Evolutionary conservation across 2,329 filamentous ascomycete genomes (phyloP).

Genomic region (Emericellopsis atlantica): DNA sequence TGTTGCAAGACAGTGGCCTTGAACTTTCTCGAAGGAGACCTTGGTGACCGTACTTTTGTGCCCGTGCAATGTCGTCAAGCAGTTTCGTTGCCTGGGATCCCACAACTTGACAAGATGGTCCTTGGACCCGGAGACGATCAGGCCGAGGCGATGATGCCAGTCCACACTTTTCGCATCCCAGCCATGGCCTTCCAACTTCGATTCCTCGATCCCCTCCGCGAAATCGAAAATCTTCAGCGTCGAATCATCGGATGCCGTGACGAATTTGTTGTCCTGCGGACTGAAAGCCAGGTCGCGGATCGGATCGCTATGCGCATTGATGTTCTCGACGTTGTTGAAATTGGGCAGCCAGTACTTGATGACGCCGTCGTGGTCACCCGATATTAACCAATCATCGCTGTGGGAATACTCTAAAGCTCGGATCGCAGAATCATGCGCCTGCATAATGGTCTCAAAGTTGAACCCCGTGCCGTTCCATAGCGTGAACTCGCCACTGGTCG

Average conservation of each 20-base stretch:
- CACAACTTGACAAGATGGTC: slow-evolving; percentile 96
- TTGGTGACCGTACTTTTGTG: slow-evolving; percentile 97
- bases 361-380: slow-evolving; percentile 85
- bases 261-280: slow-evolving; percentile 89
- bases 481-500: slow-evolving; percentile 94
- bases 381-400: slow-evolving; percentile 93
- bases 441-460: slow-evolving; percentile 99
- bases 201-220: slow-evolving; percentile 71
- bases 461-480: slow-evolving; percentile 98
- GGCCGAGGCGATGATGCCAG: slow-evolving; percentile 91
- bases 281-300: slow-evolving; percentile 88
- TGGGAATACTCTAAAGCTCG: slow-evolving; percentile 80
- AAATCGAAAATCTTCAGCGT: slow-evolving; percentile 96
- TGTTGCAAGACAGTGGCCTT: slow-evolving; percentile 77
- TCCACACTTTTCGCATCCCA: slow-evolving; percentile 97
- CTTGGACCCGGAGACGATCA: slow-evolving; percentile 92
- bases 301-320: slow-evolving; percentile 80
- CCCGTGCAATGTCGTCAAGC: slow-evolving; percentile 84
- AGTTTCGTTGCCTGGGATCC: slow-evolving; percentile 79
- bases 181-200: slow-evolving; percentile 78
- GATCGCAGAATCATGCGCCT: slow-evolving; percentile 85
- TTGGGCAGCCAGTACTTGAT: slow-evolving; percentile 99
- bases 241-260: slow-evolving; percentile 89
- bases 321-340: slow-evolving; percentile 96
- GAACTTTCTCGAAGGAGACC: slow-evolving; percentile 76